Evolutionary conservation across 148 eudicot species (phyloP).

Genomic region (Vaccinium vitisidaea): DNA sequence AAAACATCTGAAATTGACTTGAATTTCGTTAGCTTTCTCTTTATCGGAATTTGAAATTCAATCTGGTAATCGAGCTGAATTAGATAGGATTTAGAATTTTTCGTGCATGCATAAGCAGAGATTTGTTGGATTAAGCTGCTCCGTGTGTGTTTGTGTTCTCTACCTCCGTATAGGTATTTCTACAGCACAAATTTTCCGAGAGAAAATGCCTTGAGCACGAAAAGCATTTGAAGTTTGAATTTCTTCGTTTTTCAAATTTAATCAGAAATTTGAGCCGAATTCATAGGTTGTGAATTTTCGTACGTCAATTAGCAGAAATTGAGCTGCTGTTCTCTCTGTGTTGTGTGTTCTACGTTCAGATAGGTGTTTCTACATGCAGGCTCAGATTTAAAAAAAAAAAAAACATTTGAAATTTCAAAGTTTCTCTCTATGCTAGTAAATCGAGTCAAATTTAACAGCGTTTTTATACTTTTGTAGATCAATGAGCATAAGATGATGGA

Average conservation of each 20-base stretch:
- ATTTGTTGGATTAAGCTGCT: neutral
- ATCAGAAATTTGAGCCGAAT: neutral
- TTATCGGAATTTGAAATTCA: neutral
- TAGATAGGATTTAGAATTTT: neutral
- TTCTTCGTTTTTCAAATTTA: neutral
- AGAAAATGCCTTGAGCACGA: neutral
- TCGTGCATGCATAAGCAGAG: neutral
- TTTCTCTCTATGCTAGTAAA: neutral
- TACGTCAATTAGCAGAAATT: neutral
- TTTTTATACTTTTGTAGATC: neutral
- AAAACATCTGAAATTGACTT: conserved; percentile 2
- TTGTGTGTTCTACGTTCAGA: neutral
- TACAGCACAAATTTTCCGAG: neutral
- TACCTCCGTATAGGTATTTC: neutral
- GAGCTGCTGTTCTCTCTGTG: neutral
- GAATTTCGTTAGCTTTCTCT: neutral
- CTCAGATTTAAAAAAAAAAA: neutral
- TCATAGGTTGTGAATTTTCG: neutral
- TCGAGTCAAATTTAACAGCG: neutral
- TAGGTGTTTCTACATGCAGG: neutral
- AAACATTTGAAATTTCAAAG: neutral
- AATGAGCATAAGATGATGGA: neutral
- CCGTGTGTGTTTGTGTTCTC: neutral
- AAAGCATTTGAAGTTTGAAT: neutral
- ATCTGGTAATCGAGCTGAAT: neutral